These are phyloP conservation scores for Centrapalus pauciflorus DNA, from an alignment of 129 eudicot genomes.

Conservation along the genomic window DNA sequence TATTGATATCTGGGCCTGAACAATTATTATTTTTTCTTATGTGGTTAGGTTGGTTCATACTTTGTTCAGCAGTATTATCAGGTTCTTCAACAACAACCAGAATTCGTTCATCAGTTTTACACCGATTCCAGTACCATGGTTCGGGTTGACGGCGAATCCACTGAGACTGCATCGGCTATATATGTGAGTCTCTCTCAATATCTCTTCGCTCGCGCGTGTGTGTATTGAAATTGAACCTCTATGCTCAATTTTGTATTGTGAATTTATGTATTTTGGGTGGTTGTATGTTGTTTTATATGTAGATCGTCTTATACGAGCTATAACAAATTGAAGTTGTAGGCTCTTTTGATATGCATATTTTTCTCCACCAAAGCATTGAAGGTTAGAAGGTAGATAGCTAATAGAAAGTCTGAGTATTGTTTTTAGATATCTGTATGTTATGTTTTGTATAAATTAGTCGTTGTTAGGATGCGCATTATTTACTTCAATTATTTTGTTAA, in stretches of 20 bases:
- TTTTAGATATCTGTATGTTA: background rate
- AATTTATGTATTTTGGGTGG: background rate
- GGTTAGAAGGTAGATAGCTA: background rate
- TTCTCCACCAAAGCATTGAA: background rate
- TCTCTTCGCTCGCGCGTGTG: too few species aligned
- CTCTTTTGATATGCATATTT: background rate
- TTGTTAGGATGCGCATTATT: too few species aligned
- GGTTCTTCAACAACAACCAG: conserved; percentile 72
- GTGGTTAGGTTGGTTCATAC: conserved; percentile 68
- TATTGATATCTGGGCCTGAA: background rate
- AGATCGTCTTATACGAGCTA: too few species aligned
- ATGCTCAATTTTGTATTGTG: background rate
- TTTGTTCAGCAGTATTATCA: conserved; percentile 78
- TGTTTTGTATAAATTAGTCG: background rate
- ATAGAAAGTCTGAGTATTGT: background rate
- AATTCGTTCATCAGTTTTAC: conserved; percentile 69
- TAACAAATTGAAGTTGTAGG: background rate
- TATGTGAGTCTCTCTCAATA: conserved; percentile 35
- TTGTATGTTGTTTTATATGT: background rate
- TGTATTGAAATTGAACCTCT: too few species aligned
- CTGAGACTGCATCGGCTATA: conserved; percentile 44
- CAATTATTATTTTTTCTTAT: background rate
- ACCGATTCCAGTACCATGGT: conserved; percentile 65
- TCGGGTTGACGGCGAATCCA: conserved; percentile 67
- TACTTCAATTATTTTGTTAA: too few species aligned